Base-by-base conservation (phyloP, 495 filamentous ascomycete species). In the Neurospora sp. region DNA sequence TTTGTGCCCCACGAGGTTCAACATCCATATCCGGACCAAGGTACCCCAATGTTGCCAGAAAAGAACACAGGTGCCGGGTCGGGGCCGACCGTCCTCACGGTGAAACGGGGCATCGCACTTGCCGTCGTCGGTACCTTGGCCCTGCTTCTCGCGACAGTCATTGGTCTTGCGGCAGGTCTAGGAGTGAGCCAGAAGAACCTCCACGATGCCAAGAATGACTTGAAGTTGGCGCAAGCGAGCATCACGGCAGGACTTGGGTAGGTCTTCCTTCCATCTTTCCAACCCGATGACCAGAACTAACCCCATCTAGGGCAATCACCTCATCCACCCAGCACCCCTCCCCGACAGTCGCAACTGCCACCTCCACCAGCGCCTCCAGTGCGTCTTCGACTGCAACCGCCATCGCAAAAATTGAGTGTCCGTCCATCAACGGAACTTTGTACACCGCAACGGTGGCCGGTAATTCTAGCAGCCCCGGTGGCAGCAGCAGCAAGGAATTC, bases 371-470 rank as follows among this genome's bases (percentile, higher is more conserved):
- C 18, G 14, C 70, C 2, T 14, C 72, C 27, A 39, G 72, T 10
- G 9, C 72, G 39, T 62, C 78, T 8, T 37, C 75, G 1, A 70
- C 75, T 37, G 40, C 73, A 2, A 40, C 69, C 38, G 44, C 59
- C 54, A 73, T 66, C 12, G 23, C 71, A 18, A 18, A 72, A 38
- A 66, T 75, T 59, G 71, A 78, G 35, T 78, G 78, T 73, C 82
- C 82, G 3, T 59, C 69, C 2, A 74, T 78, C 72, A 84, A 84
- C 75, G 77, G 80, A 59, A 84, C 81, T 8, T 73, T 77, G 31
- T 80, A 79, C 73, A 77, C 79, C 0, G 46, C 76, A 8, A 37
- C 69, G 6, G 73, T 40, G 31, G n/a, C 38, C 8, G 27, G 54
- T 37, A 66, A 18, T 27, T 35, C 54, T 0, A 66, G 27, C 54